Percentiles rank a stretch among this genome's conserved stretches.
phyloP scores from a whole-genome alignment of 371 early-diverging fungal species.

The Saksenaea oblongispora region DNA sequence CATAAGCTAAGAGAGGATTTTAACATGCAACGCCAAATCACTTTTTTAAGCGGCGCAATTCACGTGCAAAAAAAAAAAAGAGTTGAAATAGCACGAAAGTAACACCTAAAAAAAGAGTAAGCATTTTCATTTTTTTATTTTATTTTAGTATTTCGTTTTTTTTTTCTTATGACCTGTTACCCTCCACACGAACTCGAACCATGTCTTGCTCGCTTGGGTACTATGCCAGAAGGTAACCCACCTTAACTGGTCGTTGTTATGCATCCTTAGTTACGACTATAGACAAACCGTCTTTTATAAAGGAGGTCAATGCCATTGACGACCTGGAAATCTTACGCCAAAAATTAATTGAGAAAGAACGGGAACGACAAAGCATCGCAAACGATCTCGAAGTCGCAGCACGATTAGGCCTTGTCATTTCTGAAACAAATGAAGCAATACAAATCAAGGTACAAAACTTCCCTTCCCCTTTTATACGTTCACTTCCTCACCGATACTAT shows the following conservation, averaged over 20 bases:
- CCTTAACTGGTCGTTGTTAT: too few relatives aligned
- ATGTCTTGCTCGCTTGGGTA: constrained; percentile 50
- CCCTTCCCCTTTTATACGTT: constrained; percentile 9
- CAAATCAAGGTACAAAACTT: constrained; percentile 47
- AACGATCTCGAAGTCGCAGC: constrained; percentile 69
- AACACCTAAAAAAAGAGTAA: too few relatives aligned
- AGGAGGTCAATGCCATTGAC: constrained; percentile 47
- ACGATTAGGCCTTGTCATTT: constrained; percentile 63
- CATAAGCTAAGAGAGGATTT: too few relatives aligned
- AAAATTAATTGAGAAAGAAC: constrained; percentile 62
- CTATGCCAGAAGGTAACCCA: constrained; percentile 47
- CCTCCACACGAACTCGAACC: constrained; percentile 43
- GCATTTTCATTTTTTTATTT: too few relatives aligned
- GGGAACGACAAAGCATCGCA: constrained; percentile 62
- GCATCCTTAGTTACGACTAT: neutral
- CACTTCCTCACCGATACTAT: neutral
- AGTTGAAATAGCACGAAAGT: too few relatives aligned
- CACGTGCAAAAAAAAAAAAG: too few relatives aligned
- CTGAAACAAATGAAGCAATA: constrained; percentile 63
- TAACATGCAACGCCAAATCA: too few relatives aligned
- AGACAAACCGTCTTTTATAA: constrained; percentile 52
- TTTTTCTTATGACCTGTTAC: constrained; percentile 15
- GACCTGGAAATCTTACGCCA: constrained; percentile 54
- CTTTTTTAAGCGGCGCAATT: too few relatives aligned
- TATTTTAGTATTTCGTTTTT: too few relatives aligned